Evolutionary conservation across 495 filamentous ascomycete species (phyloP), one percentile per base, ranked within the genome.

Genomic region (Cercophora newfieldiana): DNA sequence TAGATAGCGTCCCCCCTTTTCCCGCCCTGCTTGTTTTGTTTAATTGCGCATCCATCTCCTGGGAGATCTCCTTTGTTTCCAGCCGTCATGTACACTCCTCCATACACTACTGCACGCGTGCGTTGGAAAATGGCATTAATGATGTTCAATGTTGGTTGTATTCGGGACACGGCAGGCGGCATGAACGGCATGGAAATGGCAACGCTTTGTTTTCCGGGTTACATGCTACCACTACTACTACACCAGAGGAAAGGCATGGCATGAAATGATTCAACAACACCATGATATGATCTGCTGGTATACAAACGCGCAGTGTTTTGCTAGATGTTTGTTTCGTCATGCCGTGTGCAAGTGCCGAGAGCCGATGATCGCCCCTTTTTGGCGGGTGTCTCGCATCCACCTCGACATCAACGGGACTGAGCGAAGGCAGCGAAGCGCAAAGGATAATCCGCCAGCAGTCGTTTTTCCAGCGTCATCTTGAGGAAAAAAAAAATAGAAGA

Each of bases 41-140:
- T 14, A 2, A 2, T 14, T 44, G 12, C 37, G 12, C 37, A 44
- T 44, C 37, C 12, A 14, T 44, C 4, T 2, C 37, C n/a, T n/a
- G 3, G 10, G 3, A 16, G 3, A 14, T 44, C 2, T 44, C 18
- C 37, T 44, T 44, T 8, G 12, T 44, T 44, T 16, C 37, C 12
- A 44, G 37, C 10, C 28, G 19, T 0, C 37, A 44, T 16, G 2
- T 14, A 6, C 33, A 7, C 18, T 19, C 26, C 24, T 59, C 31
- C n/a, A n/a, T n/a, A n/a, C n/a, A n/a, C n/a, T n/a, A n/a, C n/a
- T n/a, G n/a, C n/a, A n/a, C n/a, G n/a, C n/a, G n/a, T 28, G 47
- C 19, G 48, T 8, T 25, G 22, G 58, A 28, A 26, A 63, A 63
- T 58, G 65, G 53, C 65, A 67, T 67, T 67, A 48, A 63, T 59